These are phyloP conservation scores for Aureobasidium sp. DNA, from an alignment of 2,329 filamentous ascomycete genomes.

Conservation along the genomic window DNA sequence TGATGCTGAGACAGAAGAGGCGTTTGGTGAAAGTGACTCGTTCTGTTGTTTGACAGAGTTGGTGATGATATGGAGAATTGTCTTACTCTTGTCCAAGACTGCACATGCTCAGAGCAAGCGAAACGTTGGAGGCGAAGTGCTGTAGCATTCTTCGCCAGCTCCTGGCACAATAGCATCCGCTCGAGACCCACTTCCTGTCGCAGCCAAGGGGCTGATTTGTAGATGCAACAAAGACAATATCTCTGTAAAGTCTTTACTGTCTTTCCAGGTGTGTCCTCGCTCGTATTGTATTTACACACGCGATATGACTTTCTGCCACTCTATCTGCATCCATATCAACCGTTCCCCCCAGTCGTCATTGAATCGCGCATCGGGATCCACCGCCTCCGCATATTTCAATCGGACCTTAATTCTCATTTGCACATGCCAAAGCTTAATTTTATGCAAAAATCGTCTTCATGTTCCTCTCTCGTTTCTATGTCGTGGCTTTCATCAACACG, in stretches of 20 bases:
- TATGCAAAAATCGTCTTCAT: background rate
- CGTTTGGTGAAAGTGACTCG: background rate
- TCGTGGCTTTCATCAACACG: background rate
- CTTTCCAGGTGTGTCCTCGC: background rate
- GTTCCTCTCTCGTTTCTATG: background rate
- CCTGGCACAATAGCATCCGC: conserved; percentile 12
- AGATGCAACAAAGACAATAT: background rate
- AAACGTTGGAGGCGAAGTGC: conserved; percentile 15
- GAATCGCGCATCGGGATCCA: background rate
- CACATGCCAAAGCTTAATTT: background rate
- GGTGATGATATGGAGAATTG: background rate
- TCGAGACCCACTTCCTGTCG: background rate
- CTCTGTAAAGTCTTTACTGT: background rate
- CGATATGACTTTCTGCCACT: background rate
- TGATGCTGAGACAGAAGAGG: background rate
- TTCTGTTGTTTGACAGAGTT: background rate
- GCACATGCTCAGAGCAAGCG: conserved; percentile 13
- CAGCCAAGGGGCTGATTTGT: background rate
- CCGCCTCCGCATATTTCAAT: background rate
- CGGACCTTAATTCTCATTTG: background rate
- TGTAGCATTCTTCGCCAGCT: conserved; percentile 13
- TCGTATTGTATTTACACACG: background rate
- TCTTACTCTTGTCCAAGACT: conserved; percentile 16
- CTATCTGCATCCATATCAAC: background rate
- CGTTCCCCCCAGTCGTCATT: conserved; percentile 3